Base-by-base conservation (phyloP, 306 rosid species). In the Quercus gilva region DNA sequence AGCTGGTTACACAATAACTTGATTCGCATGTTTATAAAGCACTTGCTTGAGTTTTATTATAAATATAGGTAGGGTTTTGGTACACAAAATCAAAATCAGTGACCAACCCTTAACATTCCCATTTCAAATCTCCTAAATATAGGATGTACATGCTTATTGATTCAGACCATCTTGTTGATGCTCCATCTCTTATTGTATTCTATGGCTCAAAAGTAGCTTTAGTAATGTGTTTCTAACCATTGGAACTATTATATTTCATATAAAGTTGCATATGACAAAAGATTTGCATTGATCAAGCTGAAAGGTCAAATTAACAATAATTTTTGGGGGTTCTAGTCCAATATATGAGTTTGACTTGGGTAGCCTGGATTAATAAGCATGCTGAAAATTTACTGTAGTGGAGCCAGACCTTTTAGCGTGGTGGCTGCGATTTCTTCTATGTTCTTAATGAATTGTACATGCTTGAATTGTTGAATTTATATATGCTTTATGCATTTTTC, bases 391-490 rank as follows among this genome's bases (percentile, higher is more conserved):
- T 6, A 70, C 11, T 25, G 18, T 59, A 70, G 57, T n/a, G 78
- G 15, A 51, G 45, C 70, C 26, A 76, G 74, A 56, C 29, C 31
- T 17, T 59, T 45, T 64, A 65, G 23, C 75, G 20, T 26, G 70
- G 17, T 5, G 29, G 63, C 80, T 63, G 28, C 69, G 17, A 35
- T 57, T 65, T 79, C 52, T 70, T 78, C 18, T 52, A 17, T 68
- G 60, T 41, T 57, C 6, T 86, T 37, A 26, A 57, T 63, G 58
- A 74, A 17, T 29, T 4, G 6, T 65, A 53, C 37, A 18, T 68
- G 19, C 70, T 69, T 81, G 71, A 59, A 17, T 77, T 79, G 21
- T 74, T 81, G 45, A 74, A 78, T 76, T 72, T 78, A 57, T 79
- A 10, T 19, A 69, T 76, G 19, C 78, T 18, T 61, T 86, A 72